phyloP scores from a whole-genome alignment of 257 asterid species.

The Apocynum venetum region DNA sequence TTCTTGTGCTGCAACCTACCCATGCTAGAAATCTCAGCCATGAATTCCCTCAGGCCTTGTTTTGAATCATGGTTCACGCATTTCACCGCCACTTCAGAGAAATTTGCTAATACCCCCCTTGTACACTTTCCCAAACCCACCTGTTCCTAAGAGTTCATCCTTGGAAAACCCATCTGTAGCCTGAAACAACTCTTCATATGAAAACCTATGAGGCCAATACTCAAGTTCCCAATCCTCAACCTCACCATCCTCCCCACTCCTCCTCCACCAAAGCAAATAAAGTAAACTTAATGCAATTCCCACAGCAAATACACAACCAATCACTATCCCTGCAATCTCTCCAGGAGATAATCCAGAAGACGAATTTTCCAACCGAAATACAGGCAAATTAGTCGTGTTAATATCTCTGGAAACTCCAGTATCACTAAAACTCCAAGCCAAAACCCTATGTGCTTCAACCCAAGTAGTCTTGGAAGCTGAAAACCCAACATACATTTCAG shows the following conservation, averaged over 20 bases:
- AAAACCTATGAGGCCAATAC: slow-evolving; percentile 79
- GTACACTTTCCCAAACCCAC: slow-evolving; percentile 87
- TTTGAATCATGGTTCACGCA: slow-evolving; percentile 77
- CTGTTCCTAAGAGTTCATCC: slow-evolving; percentile 54
- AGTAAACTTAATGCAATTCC: slow-evolving; percentile 18
- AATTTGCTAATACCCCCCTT: slow-evolving; percentile 43
- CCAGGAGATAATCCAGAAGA: slow-evolving; percentile 42
- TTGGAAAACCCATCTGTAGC: slow-evolving; percentile 56
- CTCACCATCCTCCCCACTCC: slow-evolving; percentile 42
- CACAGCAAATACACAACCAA: slow-evolving; percentile 41
- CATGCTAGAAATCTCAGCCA: slow-evolving; percentile 84
- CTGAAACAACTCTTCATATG: slow-evolving; percentile 50
- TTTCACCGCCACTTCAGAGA: slow-evolving; percentile 64
- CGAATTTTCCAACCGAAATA: slow-evolving; percentile 34
- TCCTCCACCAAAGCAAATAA: slow-evolving; percentile 68
- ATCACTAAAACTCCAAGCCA: slow-evolving; percentile 85
- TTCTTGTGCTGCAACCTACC: slow-evolving; percentile 89
- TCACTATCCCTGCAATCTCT: slow-evolving; percentile 48
- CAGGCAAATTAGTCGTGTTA: slow-evolving; percentile 60
- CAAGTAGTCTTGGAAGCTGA: slow-evolving; percentile 71
- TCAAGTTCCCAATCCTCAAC: slow-evolving; percentile 90
- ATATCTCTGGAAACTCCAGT: slow-evolving; percentile 63
- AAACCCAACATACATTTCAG: slow-evolving; percentile 65
- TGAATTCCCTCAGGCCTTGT: slow-evolving; percentile 78
- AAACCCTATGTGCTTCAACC: slow-evolving; percentile 67